Conservation (phyloP, 176 grass and related monocot genomes). For the Bothriochloa decipiens region DNA sequence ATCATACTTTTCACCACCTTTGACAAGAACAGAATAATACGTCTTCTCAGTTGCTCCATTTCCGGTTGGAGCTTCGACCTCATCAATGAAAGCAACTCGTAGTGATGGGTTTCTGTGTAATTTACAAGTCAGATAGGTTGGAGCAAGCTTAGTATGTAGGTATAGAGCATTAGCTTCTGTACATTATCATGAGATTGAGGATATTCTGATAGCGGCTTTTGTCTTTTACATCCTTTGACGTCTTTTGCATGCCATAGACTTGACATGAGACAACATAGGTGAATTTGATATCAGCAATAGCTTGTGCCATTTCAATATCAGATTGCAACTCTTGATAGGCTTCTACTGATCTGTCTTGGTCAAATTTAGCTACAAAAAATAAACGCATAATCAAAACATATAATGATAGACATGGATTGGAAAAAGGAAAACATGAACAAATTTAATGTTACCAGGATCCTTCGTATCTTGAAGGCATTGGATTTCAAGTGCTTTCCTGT, state of each 20-base stretch:
- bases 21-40: conserved; percentile 99
- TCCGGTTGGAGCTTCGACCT: conserved; percentile 48
- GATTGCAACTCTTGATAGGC: conserved; percentile 31
- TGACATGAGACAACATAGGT: conserved; percentile 97
- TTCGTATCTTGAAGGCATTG: conserved; percentile 64
- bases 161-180: conserved; percentile 25
- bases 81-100: conserved; percentile 92
- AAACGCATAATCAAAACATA: conserved; percentile 7
- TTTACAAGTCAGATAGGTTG: conserved; percentile 37
- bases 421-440: background rate
- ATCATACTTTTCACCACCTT: conserved; percentile 83
- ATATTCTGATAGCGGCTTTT: conserved; percentile 79
- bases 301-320: conserved; percentile 22
- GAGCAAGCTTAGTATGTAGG: background rate
- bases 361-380: conserved; percentile 53
- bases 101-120: conserved; percentile 65
- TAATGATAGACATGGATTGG: background rate
- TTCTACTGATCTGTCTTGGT: conserved; percentile 22
- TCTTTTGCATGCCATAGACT: conserved; percentile 87
- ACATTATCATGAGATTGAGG: conserved; percentile 82
- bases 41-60: conserved; percentile 61
- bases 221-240: conserved; percentile 53
- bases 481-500: conserved; percentile 68
- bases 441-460: conserved; percentile 48
- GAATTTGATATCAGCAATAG: conserved; percentile 96